Evolutionary conservation across 2,329 filamentous ascomycete genomes (phyloP).

Genomic region (Escovopsis weberi): DNA sequence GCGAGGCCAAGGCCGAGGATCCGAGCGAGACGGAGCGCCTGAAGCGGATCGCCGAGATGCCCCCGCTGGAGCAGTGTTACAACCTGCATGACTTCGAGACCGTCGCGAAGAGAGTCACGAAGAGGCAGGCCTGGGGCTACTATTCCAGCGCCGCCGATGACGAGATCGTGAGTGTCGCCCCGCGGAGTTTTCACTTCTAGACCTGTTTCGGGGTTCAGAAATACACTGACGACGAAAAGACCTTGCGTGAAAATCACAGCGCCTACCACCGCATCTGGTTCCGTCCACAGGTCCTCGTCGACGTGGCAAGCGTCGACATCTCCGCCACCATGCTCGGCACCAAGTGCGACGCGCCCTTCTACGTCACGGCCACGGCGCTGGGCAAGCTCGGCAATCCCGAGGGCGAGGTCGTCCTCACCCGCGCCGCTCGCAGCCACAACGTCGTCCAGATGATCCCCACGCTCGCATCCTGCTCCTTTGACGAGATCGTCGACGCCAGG

Average conservation of each 20-base stretch:
- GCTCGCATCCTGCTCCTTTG: constrained; percentile 89
- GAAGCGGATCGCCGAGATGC: constrained; percentile 61
- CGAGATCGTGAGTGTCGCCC: constrained; percentile 22
- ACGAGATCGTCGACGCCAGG: constrained; percentile 84
- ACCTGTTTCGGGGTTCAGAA: not conserved
- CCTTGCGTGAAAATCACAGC: constrained; percentile 85
- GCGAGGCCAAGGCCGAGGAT: constrained; percentile 53
- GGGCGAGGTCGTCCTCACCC: constrained; percentile 82
- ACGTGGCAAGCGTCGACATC: constrained; percentile 78
- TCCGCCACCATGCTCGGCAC: constrained; percentile 88
- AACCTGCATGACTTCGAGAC: constrained; percentile 94
- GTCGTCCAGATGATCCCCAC: constrained; percentile 98
- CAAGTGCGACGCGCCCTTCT: constrained; percentile 76
- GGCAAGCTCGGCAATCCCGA: constrained; percentile 91
- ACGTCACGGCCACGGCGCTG: constrained; percentile 89
- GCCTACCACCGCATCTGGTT: constrained; percentile 98
- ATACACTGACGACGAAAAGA: constrained; percentile 32
- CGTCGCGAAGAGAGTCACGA: constrained; percentile 82
- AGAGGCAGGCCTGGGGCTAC: constrained; percentile 93
- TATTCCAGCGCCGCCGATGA: constrained; percentile 73
- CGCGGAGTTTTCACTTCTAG: not conserved
- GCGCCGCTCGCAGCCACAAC: constrained; percentile 70
- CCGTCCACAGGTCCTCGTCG: constrained; percentile 72
- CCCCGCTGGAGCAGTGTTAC: constrained; percentile 73
- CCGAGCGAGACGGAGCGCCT: constrained; percentile 48